A percentile compares a stretch with the other conserved stretches of the same genome.
phyloP scores from a whole-genome alignment of 139 green algal species.

The Micromonas commoda region DNA sequence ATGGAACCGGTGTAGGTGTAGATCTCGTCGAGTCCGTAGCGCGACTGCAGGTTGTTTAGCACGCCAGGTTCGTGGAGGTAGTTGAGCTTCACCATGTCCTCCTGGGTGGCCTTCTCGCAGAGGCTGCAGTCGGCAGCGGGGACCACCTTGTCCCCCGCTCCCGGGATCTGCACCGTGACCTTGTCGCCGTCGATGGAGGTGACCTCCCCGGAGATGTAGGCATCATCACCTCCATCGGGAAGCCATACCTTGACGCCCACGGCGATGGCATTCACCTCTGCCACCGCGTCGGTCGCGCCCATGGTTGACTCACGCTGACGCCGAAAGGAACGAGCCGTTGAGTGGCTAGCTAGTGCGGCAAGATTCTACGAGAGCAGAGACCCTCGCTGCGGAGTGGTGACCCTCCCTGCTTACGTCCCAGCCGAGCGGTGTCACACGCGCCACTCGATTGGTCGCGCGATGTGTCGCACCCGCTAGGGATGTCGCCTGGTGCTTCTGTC shows the following conservation, averaged over 20 bases:
- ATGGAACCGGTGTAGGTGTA: constrained; percentile 84
- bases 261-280: not conserved
- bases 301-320: too few relatives aligned
- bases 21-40: constrained; percentile 70
- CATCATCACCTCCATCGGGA: constrained; percentile 6
- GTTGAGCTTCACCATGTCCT: constrained; percentile 93
- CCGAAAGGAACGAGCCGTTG: too few relatives aligned
- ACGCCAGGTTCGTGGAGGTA: constrained; percentile 98
- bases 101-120: constrained; percentile 1
- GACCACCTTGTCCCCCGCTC: not conserved
- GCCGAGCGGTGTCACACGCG: too few relatives aligned
- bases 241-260: constrained; percentile 25
- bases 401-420: too few relatives aligned
- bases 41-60: constrained; percentile 63
- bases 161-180: not conserved
- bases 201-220: constrained; percentile 7
- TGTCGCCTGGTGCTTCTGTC: too few relatives aligned
- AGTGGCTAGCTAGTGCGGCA: too few relatives aligned
- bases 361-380: too few relatives aligned
- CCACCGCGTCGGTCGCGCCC: not conserved
- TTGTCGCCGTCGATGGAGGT: constrained; percentile 8
- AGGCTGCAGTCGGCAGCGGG: not conserved
- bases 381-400: too few relatives aligned
- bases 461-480: too few relatives aligned
- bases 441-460: too few relatives aligned